phyloP scores from a whole-genome alignment of 352 stramenopile species.

The Poterioochromonas sp. region DNA sequence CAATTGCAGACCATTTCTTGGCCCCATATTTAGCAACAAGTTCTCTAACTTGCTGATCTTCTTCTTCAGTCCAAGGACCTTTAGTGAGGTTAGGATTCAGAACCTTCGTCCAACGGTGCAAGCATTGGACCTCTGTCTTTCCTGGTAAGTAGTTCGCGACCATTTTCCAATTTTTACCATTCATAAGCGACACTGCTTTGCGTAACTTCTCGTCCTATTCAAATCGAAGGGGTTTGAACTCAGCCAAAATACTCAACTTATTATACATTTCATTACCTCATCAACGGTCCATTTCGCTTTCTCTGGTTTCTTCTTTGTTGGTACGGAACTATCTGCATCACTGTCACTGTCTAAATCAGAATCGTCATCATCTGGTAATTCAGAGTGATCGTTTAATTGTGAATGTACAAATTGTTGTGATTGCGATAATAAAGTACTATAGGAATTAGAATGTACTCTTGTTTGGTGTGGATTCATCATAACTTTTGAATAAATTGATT shows the following conservation, averaged over 20 bases:
- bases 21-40: neutral
- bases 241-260: neutral
- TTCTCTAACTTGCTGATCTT: neutral
- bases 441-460: too few species aligned
- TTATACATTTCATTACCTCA: neutral
- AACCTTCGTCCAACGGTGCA: constrained; percentile 11
- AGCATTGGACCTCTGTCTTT: constrained; percentile 21
- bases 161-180: constrained; percentile 11
- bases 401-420: too few species aligned
- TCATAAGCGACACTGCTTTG: neutral
- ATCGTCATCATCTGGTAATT: too few species aligned
- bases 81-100: neutral
- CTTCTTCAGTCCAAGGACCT: constrained; percentile 14
- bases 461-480: too few species aligned
- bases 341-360: neutral
- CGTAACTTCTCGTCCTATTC: neutral
- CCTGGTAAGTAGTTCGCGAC: neutral
- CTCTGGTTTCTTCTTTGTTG: neutral
- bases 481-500: too few species aligned
- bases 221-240: neutral
- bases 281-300: constrained; percentile 16
- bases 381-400: too few species aligned
- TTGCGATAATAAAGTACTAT: too few species aligned
- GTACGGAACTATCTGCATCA: neutral
- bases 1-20: constrained; percentile 1